Base-by-base conservation (phyloP, 441 rosid species). In the Flueggea neowawraea region DNA sequence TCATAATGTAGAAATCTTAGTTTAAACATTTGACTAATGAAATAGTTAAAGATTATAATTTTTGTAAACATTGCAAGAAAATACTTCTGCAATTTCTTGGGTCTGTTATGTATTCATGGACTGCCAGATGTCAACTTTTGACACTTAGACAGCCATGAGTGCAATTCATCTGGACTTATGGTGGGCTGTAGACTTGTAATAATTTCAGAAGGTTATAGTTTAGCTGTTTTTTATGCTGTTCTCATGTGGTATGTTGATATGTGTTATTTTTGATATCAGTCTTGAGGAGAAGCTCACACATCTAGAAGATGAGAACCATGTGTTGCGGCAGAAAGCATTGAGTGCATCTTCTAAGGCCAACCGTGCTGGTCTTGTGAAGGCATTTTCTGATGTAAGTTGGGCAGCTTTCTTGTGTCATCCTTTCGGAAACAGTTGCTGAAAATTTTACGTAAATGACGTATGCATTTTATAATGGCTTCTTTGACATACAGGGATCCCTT, bases 301-400 rank as follows among this genome's bases (percentile, higher is more conserved):
- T 67, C 28, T 85, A 57, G 99, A 95, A 73, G 86, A 88, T 70
- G 99, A 95, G 80, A 95, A 91, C 78, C 96, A 74, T 67, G 88
- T 88, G 62, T 79, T 95, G 69, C 80, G 91, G 70, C 96, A 90
- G 78, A 91, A 85, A 63, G 82, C 96, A 43, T 63, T 89, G 69
- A 81, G 72, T 70, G 70, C 69, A 60, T 57, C 96, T 70, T 82
- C 95, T 14, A 87, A 76, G 67, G 77, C 73, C 69, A 77, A 68
- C 65, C 87, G 83, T 10, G 8, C 80, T 64, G 69, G 68, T 71
- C 54, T 79, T 58, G 62, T 73, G 61, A 87, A 83, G 73, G 64
- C 85, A 63, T 74, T 80, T 73, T 80, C 85, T 12, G 95, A 95
- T 49, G 98, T 91, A 83, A 78, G 99, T 79, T 36, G 41, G 41